Evolutionary conservation across 352 stramenopile species (phyloP).

Genomic region (Thraustochytrium sp.): DNA sequence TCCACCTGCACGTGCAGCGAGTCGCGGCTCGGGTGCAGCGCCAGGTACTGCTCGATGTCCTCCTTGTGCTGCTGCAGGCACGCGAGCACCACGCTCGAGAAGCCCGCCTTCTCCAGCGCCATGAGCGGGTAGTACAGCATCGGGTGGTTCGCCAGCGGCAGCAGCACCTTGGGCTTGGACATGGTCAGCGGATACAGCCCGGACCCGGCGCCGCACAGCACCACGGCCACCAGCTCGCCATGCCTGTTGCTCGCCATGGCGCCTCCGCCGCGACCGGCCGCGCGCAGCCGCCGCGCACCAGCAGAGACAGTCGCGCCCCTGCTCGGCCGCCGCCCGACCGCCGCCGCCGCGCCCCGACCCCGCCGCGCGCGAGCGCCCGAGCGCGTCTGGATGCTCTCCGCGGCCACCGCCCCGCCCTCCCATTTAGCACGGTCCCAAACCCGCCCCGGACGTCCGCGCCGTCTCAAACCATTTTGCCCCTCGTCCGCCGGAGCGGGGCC

Average conservation of each 20-base stretch:
- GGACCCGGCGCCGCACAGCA: background rate
- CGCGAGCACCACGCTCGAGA: background rate
- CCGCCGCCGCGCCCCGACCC: no score
- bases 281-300: background rate
- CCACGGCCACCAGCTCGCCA: background rate
- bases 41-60: background rate
- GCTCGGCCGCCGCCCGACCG: background rate
- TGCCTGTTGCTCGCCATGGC: background rate
- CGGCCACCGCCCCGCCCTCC: no score
- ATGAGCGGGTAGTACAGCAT: slow-evolving; percentile 25
- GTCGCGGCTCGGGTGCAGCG: background rate
- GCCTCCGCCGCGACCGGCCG: no score
- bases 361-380: background rate
- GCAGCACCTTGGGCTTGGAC: background rate
- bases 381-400: background rate
- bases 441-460: no score
- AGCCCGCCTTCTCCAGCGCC: slow-evolving; percentile 15
- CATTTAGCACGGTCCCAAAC: no score
- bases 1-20: background rate
- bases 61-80: background rate
- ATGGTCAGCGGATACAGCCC: slow-evolving; percentile 26
- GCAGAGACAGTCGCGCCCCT: background rate
- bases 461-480: no score
- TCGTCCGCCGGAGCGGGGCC: no score
- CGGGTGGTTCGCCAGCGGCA: slow-evolving; percentile 9